Evolutionary conservation across 78 protist genomes (phyloP).

Genomic region (Speleostelium caveatum): DNA sequence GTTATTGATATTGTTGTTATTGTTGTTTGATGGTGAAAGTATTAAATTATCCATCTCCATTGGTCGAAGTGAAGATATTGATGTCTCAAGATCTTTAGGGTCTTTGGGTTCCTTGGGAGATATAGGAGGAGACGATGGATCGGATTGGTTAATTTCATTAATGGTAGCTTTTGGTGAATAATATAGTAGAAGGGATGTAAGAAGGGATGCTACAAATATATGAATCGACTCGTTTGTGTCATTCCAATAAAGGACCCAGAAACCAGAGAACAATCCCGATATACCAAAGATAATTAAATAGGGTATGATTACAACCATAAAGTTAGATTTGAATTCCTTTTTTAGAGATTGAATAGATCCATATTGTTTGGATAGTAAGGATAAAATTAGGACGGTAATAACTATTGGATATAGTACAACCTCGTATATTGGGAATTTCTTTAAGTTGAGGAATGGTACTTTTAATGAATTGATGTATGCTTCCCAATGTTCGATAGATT

Average conservation of each 20-base stretch:
- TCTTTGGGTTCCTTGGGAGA: not conserved
- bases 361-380: conserved; percentile 41
- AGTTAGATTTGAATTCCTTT: not conserved
- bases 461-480: conserved; percentile 40
- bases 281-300: conserved; percentile 53
- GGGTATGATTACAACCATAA: conserved; percentile 31
- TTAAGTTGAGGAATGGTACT: conserved; percentile 41
- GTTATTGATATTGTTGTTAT: not conserved
- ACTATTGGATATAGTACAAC: conserved; percentile 47
- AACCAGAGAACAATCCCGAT: conserved; percentile 56
- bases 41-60: too few relatives aligned
- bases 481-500: conserved; percentile 19
- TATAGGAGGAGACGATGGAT: not conserved
- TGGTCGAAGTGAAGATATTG: not conserved
- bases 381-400: not conserved
- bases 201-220: conserved; percentile 45
- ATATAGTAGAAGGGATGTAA: conserved; percentile 36
- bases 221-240: conserved; percentile 74
- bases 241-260: conserved; percentile 75
- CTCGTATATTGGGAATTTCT: conserved; percentile 39
- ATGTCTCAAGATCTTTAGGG: too few relatives aligned
- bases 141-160: conserved; percentile 1
- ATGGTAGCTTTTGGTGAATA: conserved; percentile 38
- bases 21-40: not conserved
- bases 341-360: conserved; percentile 6